Conservation (phyloP, 2,329 filamentous ascomycete genomes). For the Alternaria sp. region DNA sequence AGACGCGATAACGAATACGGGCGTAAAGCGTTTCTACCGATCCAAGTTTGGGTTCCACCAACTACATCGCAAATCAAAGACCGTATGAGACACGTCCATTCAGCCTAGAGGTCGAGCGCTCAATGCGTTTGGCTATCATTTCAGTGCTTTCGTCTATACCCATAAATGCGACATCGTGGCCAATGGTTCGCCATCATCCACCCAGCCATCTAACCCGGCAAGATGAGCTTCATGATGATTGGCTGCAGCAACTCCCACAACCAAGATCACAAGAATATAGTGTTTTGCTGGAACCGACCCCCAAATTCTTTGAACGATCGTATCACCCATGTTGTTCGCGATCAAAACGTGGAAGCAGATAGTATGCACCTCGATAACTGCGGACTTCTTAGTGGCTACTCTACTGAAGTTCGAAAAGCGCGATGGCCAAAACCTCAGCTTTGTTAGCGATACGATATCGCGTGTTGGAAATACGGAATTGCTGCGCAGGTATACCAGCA, state of each 20-base stretch:
- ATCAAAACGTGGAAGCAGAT: constrained; percentile 32
- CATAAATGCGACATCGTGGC: background rate
- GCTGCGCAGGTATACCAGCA: background rate
- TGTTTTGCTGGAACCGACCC: constrained; percentile 38
- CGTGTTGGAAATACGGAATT: constrained; percentile 26
- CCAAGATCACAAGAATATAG: constrained; percentile 35
- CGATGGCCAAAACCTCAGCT: constrained; percentile 33
- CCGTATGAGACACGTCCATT: constrained; percentile 30
- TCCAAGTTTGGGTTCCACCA: constrained; percentile 40
- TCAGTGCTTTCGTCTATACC: too few species aligned
- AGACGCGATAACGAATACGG: constrained; percentile 34
- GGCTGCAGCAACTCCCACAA: constrained; percentile 47
- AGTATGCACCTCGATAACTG: constrained; percentile 38
- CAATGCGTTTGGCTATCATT: background rate
- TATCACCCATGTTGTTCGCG: constrained; percentile 33
- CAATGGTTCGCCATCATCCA: constrained; percentile 20
- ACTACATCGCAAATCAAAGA: constrained; percentile 32
- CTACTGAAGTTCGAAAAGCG: constrained; percentile 31
- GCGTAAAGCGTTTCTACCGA: constrained; percentile 28
- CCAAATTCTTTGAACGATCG: constrained; percentile 25
- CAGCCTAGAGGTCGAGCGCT: constrained; percentile 2
- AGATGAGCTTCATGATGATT: constrained; percentile 44
- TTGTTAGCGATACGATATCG: constrained; percentile 35
- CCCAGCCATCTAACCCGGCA: constrained; percentile 25
- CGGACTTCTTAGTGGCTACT: constrained; percentile 34